Evolutionary conservation across 2,329 filamentous ascomycete genomes (phyloP).

Genomic region (Microsporum canis): DNA sequence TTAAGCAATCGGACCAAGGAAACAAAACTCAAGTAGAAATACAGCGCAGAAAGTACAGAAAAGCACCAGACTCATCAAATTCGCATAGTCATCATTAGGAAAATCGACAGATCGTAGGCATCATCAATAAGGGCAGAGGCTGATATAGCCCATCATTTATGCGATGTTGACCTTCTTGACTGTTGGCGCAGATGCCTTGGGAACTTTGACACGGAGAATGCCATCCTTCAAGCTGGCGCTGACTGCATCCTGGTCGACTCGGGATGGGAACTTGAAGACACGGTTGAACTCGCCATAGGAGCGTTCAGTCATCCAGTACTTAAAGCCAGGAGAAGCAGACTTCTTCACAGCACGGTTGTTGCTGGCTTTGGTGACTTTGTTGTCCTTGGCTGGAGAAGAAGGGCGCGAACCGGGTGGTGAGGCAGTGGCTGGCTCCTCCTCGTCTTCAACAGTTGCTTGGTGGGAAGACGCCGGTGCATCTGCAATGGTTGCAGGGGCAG

Average conservation of each 20-base stretch:
- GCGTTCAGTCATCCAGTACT: conserved; percentile 49
- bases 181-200: conserved; percentile 41
- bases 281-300: conserved; percentile 47
- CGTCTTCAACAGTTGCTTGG: conserved; percentile 46
- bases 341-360: conserved; percentile 16
- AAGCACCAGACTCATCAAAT: background rate
- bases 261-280: conserved; percentile 44
- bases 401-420: conserved; percentile 11
- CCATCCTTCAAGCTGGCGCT: conserved; percentile 50
- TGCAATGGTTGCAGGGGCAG: conserved; percentile 6
- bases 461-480: conserved; percentile 20
- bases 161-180: conserved; percentile 43
- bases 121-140: background rate
- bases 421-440: conserved; percentile 23
- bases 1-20: background rate
- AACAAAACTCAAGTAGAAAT: background rate
- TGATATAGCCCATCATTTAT: background rate
- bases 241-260: conserved; percentile 48
- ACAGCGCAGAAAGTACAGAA: background rate
- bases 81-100: background rate
- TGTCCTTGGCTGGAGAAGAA: conserved; percentile 11
- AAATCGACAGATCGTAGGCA: background rate
- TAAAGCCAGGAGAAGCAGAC: conserved; percentile 14
- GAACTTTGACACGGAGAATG: conserved; percentile 44
- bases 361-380: conserved; percentile 20